Conservation (phyloP, 371 early-diverging fungal genomes). For the Mortierella sp. region DNA sequence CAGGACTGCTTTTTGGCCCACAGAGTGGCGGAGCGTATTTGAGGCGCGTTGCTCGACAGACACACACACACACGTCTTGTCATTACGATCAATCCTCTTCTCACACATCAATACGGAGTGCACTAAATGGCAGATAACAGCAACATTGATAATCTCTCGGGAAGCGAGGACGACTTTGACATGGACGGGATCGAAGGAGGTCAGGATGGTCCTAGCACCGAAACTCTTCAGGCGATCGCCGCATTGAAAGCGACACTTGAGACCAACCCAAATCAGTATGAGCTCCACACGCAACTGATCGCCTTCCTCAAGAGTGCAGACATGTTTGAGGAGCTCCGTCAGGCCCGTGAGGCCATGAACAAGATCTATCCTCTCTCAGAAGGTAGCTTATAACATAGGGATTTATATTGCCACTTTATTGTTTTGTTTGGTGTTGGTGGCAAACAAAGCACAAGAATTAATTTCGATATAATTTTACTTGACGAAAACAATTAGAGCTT, state of each 20-base stretch:
- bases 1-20: background rate
- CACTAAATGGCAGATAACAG: background rate
- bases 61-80: background rate
- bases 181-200: slow-evolving; percentile 18
- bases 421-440: background rate
- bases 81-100: background rate
- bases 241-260: slow-evolving; percentile 23
- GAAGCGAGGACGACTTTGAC: slow-evolving; percentile 27
- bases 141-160: slow-evolving; percentile 15
- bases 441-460: background rate
- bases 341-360: slow-evolving; percentile 43
- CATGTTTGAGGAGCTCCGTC: slow-evolving; percentile 41
- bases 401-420: background rate
- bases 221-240: slow-evolving; percentile 26
- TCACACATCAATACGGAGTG: background rate
- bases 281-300: slow-evolving; percentile 42
- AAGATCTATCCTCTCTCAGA: slow-evolving; percentile 36
- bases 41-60: slow-evolving; percentile 7
- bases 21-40: background rate
- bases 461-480: background rate
- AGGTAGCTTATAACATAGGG: slow-evolving; percentile 14
- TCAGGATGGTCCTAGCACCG: slow-evolving; percentile 15
- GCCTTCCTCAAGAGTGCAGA: slow-evolving; percentile 30
- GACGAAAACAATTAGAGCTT: slow-evolving; percentile 32
- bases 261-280: slow-evolving; percentile 37